phyloP scores from a whole-genome alignment of 2,329 filamentous ascomycete genomes.

The Aspergillus pseudoglaucus region DNA sequence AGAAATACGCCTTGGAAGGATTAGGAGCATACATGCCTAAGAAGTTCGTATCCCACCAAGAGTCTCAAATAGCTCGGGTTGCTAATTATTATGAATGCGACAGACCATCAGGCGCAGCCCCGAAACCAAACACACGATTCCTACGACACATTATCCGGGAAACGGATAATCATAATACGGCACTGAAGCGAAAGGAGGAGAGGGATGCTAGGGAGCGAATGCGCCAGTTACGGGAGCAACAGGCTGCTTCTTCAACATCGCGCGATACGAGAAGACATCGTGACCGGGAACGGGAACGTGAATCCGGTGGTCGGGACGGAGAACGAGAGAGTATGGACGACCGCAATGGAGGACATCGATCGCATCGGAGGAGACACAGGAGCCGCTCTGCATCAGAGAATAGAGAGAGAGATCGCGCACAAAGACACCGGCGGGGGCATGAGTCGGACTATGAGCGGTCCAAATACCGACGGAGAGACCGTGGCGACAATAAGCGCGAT shows the following conservation, averaged over 20 bases:
- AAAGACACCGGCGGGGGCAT: constrained; percentile 17
- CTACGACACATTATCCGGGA: constrained; percentile 81
- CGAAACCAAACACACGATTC: constrained; percentile 88
- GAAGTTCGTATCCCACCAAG: constrained; percentile 32
- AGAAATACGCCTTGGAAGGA: constrained; percentile 69
- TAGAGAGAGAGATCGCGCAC: constrained; percentile 19
- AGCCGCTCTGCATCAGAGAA: constrained; percentile 22
- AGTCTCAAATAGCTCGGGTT: too few relatives aligned
- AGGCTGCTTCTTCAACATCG: constrained; percentile 27
- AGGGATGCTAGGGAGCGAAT: constrained; percentile 70
- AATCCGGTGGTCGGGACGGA: constrained; percentile 13
- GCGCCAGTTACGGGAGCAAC: constrained; percentile 47
- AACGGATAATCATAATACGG: constrained; percentile 82
- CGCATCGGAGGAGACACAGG: constrained; percentile 21
- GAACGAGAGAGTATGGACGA: constrained; percentile 17
- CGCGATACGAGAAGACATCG: constrained; percentile 28
- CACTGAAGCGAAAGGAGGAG: constrained; percentile 74
- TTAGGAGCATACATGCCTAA: constrained; percentile 59
- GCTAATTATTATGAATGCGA: too few relatives aligned
- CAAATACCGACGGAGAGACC: constrained; percentile 11
- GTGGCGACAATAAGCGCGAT: constrained; percentile 8
- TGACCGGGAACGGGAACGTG: not conserved
- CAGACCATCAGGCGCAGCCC: constrained; percentile 60
- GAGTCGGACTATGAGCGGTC: constrained; percentile 12
- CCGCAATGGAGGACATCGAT: constrained; percentile 16